These are phyloP conservation scores for Dovyalis caffra DNA, from an alignment of 345 rosid species.

Conservation along the genomic window DNA sequence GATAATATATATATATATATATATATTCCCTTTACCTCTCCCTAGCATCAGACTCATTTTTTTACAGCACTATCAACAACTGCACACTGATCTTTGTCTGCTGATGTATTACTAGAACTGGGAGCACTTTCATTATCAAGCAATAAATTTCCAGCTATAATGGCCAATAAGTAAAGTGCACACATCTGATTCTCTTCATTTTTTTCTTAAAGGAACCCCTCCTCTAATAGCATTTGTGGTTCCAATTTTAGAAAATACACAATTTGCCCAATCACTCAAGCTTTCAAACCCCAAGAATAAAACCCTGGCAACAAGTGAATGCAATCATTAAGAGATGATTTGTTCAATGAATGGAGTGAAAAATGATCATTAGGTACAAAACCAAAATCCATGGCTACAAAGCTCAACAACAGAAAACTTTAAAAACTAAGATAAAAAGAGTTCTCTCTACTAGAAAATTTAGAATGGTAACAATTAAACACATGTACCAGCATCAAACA, in stretches of 20 bases:
- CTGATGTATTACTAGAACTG: conserved; percentile 35
- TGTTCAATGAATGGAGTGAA: not conserved
- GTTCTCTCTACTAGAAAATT: not conserved
- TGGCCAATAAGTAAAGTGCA: conserved; percentile 88
- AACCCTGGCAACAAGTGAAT: conserved; percentile 28
- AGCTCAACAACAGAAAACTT: not conserved
- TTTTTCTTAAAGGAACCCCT: conserved; percentile 49
- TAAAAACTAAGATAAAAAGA: not conserved
- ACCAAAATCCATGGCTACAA: not conserved
- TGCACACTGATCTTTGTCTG: conserved; percentile 36
- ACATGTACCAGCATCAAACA: not conserved
- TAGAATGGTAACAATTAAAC: not conserved
- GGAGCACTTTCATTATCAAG: conserved; percentile 44
- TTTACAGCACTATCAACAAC: conserved; percentile 30
- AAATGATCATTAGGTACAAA: not conserved
- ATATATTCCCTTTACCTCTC: not conserved
- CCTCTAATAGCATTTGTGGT: conserved; percentile 44
- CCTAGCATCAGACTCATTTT: not conserved
- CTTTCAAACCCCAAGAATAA: conserved; percentile 8
- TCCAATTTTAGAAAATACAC: not conserved
- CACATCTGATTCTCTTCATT: conserved; percentile 49
- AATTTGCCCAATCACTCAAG: conserved; percentile 2
- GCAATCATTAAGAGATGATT: not conserved
- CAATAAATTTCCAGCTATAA: conserved; percentile 81
- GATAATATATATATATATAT: too few species aligned